Base-by-base conservation (phyloP, 2,329 filamentous ascomycete genomes). In the Xylaria sp. region DNA sequence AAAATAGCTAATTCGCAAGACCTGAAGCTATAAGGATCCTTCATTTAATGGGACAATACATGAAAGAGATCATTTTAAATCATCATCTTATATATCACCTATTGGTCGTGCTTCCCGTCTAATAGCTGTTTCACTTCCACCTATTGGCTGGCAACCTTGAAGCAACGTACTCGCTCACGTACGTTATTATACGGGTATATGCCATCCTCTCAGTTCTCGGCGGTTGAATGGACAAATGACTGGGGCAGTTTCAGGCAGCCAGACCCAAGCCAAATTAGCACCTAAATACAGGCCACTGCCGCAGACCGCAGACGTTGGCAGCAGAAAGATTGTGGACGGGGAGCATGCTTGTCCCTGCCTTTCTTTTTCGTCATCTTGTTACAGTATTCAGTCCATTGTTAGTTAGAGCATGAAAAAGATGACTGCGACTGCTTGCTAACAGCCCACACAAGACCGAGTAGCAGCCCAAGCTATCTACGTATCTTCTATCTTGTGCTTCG, bases 341-440 rank as follows among this genome's bases (percentile, higher is more conserved):
- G 62, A 58, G 52, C 37, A 65, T 50, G 62, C 62, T 65, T 57
- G 62, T 46, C 18, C 18, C 41, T 37, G 41, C 31, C 55, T 48
- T 62, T 48, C 39, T 54, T 68, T 60, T 41, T 60, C 57, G 64
- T 65, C 57, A 64, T 59, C 25, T 34, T 39, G 39, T 65, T 44
- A 41, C 60, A 63, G 25, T 48, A 54, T 58, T 39, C 23, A 58
- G 50, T 39, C 54, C 39, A 60, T 46, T 41, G n/a, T 39, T 52
- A 31, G 59, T 62, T 34, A 46, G 41, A 28, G 48, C 44, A 37
- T 62, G 59, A 39, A 62, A 37, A 37, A 37, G 39, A 41, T 20
- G 13, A 41, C 48, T 15, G 18, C 20, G 12, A 41, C 46, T 52
- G 6, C 44, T 23, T 3, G 25, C 56, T 46, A n/a, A 7, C 20